Evolutionary conservation across 495 filamentous ascomycete species (phyloP).

Genomic region (Delitschia confertaspora): DNA sequence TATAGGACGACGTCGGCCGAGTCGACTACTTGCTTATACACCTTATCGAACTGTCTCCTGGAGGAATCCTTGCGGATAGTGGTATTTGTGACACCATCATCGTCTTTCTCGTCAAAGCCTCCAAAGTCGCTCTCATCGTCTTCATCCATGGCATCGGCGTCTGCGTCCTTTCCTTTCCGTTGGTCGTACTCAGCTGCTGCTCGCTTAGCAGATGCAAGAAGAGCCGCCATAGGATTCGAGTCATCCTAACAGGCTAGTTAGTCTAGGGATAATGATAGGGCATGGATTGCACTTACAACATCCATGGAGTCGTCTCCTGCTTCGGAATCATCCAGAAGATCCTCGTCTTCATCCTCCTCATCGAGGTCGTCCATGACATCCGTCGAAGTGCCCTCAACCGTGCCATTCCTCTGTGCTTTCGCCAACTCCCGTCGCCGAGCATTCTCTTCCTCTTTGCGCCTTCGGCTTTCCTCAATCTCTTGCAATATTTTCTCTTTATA

Average conservation of each 20-base stretch:
- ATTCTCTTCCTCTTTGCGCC: constrained; percentile 70
- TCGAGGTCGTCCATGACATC: constrained; percentile 41
- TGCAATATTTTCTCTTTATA: constrained; percentile 92
- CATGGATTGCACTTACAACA: constrained; percentile 15
- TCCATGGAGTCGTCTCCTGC: constrained; percentile 40
- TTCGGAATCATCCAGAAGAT: constrained; percentile 30
- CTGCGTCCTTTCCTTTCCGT: constrained; percentile 41
- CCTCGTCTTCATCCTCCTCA: constrained; percentile 38
- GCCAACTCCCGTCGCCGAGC: constrained; percentile 59
- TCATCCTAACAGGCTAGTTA: constrained; percentile 43
- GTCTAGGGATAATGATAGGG: constrained; percentile 25
- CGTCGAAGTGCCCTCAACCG: constrained; percentile 31
- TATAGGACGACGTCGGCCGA: constrained; percentile 87
- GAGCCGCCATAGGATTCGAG: constrained; percentile 83
- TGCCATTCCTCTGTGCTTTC: constrained; percentile 48
- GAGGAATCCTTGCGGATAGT: constrained; percentile 57
- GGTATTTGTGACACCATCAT: constrained; percentile 33
- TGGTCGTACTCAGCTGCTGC: constrained; percentile 72
- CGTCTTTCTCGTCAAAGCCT: constrained; percentile 31
- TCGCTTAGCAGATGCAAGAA: constrained; percentile 82
- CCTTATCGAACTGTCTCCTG: constrained; percentile 81
- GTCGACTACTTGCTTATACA: constrained; percentile 90
- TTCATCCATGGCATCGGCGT: constrained; percentile 42
- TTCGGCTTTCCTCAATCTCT: constrained; percentile 83
- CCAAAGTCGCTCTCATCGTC: constrained; percentile 40